These are phyloP conservation scores for Pseudomicrostroma phylloplanum DNA, from an alignment of 1,284 basidiomycete species.

Conservation along the genomic window DNA sequence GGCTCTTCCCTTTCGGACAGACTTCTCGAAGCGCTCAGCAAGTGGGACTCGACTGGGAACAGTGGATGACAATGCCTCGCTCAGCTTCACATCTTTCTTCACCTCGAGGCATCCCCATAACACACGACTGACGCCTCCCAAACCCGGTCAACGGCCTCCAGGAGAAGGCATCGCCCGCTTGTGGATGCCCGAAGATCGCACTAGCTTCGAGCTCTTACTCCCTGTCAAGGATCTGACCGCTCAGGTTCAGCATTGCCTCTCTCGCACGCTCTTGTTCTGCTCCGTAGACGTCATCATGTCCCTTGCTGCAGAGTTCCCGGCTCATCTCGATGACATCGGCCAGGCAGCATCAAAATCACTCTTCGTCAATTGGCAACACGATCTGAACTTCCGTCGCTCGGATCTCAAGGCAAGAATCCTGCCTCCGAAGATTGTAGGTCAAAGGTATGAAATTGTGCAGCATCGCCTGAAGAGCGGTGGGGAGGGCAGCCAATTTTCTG, in stretches of 20 bases:
- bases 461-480: neutral
- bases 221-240: neutral
- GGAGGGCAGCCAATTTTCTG: neutral
- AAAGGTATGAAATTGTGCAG: neutral
- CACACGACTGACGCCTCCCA: neutral
- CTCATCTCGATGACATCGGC: constrained; percentile 3
- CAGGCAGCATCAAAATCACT: neutral
- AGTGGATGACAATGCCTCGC: neutral
- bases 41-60: neutral
- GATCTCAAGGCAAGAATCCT: neutral
- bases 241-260: constrained; percentile 1
- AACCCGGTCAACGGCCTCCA: neutral
- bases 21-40: neutral
- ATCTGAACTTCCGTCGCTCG: constrained; percentile 4
- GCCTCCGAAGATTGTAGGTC: constrained; percentile 4
- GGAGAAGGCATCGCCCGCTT: constrained; percentile 12
- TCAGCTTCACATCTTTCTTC: constrained; percentile 1
- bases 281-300: constrained; percentile 2
- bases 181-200: constrained; percentile 17
- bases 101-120: neutral
- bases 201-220: constrained; percentile 7
- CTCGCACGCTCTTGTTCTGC: constrained; percentile 6
- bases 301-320: neutral
- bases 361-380: constrained; percentile 11
- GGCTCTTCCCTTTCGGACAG: neutral